Evolutionary conservation across 2,329 filamentous ascomycete species (phyloP).

Genomic region (Domatiomyces globalis): DNA sequence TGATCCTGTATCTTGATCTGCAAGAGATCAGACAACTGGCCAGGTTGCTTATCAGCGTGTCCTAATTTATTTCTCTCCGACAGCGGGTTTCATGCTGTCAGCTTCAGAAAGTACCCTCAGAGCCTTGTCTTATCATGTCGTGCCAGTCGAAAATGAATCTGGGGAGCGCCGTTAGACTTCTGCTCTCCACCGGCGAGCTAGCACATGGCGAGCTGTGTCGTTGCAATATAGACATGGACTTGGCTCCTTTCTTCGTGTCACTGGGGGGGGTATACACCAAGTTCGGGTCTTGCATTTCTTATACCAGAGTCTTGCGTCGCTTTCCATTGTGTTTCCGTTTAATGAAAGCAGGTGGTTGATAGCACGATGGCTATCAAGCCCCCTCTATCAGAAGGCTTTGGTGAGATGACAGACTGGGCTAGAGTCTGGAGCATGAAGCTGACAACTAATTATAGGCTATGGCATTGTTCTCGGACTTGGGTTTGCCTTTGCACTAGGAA

Average conservation of each 20-base stretch:
- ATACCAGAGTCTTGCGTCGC: background rate
- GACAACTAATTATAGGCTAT: slow-evolving; percentile 49
- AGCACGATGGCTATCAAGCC: background rate
- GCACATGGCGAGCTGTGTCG: no score
- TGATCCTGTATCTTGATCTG: no score
- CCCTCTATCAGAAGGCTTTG: background rate
- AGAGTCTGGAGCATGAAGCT: background rate
- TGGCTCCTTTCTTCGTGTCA: no score
- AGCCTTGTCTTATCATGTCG: background rate
- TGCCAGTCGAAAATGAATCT: background rate
- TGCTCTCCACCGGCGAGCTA: no score
- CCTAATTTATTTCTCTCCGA: background rate
- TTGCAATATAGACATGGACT: background rate
- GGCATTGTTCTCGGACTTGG: slow-evolving; percentile 63
- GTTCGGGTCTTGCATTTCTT: background rate
- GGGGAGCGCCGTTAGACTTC: background rate
- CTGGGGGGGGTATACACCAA: no score
- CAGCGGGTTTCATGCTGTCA: background rate
- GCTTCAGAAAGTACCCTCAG: background rate
- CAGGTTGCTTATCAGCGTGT: background rate
- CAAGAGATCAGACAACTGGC: background rate
- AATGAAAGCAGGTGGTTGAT: background rate
- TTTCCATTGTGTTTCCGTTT: background rate
- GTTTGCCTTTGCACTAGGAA: slow-evolving; percentile 58
- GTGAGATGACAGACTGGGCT: slow-evolving; percentile 7